These are phyloP conservation scores for Rhizophora apiculata DNA, from an alignment of 345 rosid genomes.

Conservation along the genomic window DNA sequence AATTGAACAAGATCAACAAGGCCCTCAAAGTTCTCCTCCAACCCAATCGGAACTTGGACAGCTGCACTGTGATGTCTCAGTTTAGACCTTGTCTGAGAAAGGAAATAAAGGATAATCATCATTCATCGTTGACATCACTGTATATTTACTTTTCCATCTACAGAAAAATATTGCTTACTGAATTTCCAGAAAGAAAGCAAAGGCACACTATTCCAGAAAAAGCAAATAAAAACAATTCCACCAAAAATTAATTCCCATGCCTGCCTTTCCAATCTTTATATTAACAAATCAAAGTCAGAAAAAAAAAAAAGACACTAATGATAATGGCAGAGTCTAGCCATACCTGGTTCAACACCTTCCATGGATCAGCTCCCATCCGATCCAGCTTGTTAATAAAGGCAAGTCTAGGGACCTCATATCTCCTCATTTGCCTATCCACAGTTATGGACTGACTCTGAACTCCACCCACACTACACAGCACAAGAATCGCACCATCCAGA, in stretches of 20 bases:
- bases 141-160: no score
- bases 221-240: no score
- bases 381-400: constrained; percentile 98
- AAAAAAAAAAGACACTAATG: background rate
- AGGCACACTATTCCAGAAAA: no score
- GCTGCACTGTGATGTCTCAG: constrained; percentile 96
- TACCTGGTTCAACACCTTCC: constrained; percentile 98
- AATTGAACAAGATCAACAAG: constrained; percentile 76
- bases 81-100: constrained; percentile 78
- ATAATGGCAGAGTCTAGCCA: background rate
- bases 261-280: no score
- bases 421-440: constrained; percentile 97
- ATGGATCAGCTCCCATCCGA: constrained; percentile 99
- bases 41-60: constrained; percentile 91
- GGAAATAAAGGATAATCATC: constrained; percentile 1
- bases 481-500: constrained; percentile 93
- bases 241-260: no score
- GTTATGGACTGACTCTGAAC: constrained; percentile 99
- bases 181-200: no score
- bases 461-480: constrained; percentile 95
- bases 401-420: constrained; percentile 90
- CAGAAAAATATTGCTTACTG: background rate
- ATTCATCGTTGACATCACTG: background rate
- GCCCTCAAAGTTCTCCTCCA: constrained; percentile 88
- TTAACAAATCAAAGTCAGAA: no score